phyloP scores from a whole-genome alignment of 179 eudicot genomes.

The Camellia oleifera region DNA sequence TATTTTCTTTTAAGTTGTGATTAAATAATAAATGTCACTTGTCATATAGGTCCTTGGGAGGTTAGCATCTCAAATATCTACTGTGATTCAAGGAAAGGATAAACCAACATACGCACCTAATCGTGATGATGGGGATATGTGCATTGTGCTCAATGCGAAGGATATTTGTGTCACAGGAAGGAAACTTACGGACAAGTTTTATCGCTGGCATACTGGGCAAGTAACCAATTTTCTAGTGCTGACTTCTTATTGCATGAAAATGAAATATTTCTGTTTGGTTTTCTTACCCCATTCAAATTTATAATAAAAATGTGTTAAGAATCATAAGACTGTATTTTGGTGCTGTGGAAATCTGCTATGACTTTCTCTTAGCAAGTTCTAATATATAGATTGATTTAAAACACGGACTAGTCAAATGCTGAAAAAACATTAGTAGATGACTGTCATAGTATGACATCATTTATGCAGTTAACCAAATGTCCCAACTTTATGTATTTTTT shows the following conservation, averaged over 20 bases:
- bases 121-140: no score
- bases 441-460: not conserved
- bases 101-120: no score
- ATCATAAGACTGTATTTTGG: not conserved
- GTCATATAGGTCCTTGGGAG: conserved; percentile 83
- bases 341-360: not conserved
- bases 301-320: not conserved
- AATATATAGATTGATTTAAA: not conserved
- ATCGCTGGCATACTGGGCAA: not conserved
- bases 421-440: not conserved
- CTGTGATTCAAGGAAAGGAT: no score
- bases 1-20: not conserved
- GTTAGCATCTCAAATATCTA: conserved; percentile 48
- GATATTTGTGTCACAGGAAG: no score
- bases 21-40: not conserved
- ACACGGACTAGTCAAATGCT: not conserved
- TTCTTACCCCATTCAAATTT: not conserved
- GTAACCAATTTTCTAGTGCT: not conserved
- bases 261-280: not conserved
- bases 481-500: not conserved
- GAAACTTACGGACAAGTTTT: no score
- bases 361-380: not conserved
- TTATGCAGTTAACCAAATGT: not conserved
- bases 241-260: not conserved
- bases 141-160: no score